Percentiles rank a stretch among this genome's conserved stretches.
These are phyloP conservation scores for Leccinum fallax DNA, from an alignment of 1,284 basidiomycete species.

Conservation along the genomic window DNA sequence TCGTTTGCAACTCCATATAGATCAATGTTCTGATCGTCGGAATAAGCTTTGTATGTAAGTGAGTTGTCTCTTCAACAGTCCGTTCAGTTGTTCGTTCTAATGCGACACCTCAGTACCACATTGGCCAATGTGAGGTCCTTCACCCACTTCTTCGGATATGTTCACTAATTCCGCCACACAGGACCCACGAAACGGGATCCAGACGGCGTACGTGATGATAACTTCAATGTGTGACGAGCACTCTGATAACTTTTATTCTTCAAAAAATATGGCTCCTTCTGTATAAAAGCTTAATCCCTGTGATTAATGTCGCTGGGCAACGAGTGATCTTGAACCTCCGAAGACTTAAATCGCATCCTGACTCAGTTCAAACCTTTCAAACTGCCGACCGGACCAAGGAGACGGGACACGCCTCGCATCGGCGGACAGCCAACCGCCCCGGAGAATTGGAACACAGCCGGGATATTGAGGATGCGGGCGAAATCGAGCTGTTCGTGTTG, in stretches of 20 bases:
- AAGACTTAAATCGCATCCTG: not conserved
- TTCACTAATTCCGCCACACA: not conserved
- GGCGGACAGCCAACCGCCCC: not conserved
- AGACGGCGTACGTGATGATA: not conserved
- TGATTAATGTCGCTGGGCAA: not conserved
- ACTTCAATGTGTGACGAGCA: not conserved
- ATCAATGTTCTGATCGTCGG: not conserved
- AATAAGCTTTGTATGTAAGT: not conserved
- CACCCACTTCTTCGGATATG: not conserved
- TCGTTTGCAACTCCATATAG: not conserved
- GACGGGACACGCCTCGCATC: not conserved
- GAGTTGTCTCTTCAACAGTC: not conserved
- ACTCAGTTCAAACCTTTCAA: not conserved
- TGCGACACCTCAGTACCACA: not conserved
- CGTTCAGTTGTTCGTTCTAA: not conserved
- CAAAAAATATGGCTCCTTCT: not conserved
- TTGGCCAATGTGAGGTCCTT: not conserved
- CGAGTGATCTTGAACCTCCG: slow-evolving; percentile 13
- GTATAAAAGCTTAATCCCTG: not conserved
- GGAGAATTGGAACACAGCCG: not conserved
- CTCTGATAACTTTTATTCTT: not conserved
- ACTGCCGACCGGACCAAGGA: not conserved
- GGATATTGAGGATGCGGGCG: not conserved
- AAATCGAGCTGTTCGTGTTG: not conserved
- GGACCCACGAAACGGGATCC: not conserved